Conservation (phyloP, 257 asterid genomes). For the Primulina huaijiensis region DNA sequence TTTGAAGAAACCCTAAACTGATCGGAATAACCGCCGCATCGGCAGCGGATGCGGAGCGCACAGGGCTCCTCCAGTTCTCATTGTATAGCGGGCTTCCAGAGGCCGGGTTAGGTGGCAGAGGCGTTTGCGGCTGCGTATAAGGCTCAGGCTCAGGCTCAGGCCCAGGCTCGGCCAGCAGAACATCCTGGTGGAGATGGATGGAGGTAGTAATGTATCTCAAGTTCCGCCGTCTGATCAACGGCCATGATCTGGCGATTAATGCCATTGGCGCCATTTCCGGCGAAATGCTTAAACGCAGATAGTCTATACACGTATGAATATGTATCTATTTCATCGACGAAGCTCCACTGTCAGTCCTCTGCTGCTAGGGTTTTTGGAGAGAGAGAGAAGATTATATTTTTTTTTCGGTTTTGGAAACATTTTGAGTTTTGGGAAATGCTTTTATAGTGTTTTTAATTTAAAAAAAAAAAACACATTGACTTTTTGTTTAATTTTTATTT, state of each 20-base stretch:
- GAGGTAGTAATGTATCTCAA: slow-evolving; percentile 66
- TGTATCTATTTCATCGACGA: slow-evolving; percentile 13
- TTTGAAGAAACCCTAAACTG: slow-evolving; percentile 36
- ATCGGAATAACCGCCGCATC: slow-evolving; percentile 44
- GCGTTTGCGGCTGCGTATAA: slow-evolving; percentile 29
- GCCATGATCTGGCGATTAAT: slow-evolving; percentile 51
- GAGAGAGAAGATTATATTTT: too few species aligned
- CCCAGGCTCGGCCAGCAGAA: slow-evolving; percentile 47
- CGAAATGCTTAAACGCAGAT: not conserved
- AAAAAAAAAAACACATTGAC: too few species aligned
- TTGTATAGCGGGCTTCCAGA: slow-evolving; percentile 70
- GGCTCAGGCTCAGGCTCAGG: slow-evolving; percentile 14
- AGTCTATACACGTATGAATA: not conserved
- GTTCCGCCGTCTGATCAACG: slow-evolving; percentile 34
- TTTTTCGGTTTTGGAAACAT: too few species aligned
- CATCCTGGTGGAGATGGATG: slow-evolving; percentile 61
- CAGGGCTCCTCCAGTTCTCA: slow-evolving; percentile 70
- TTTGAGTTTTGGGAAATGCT: too few species aligned
- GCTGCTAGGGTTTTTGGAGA: slow-evolving; percentile 34
- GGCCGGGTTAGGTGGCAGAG: slow-evolving; percentile 77
- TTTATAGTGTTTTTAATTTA: too few species aligned
- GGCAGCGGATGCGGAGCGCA: slow-evolving; percentile 25
- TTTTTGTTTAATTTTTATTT: too few species aligned
- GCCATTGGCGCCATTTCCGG: slow-evolving; percentile 50
- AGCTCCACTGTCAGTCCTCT: not conserved